phyloP scores from a whole-genome alignment of 129 eudicot species.

The Flaveria ramosissima region DNA sequence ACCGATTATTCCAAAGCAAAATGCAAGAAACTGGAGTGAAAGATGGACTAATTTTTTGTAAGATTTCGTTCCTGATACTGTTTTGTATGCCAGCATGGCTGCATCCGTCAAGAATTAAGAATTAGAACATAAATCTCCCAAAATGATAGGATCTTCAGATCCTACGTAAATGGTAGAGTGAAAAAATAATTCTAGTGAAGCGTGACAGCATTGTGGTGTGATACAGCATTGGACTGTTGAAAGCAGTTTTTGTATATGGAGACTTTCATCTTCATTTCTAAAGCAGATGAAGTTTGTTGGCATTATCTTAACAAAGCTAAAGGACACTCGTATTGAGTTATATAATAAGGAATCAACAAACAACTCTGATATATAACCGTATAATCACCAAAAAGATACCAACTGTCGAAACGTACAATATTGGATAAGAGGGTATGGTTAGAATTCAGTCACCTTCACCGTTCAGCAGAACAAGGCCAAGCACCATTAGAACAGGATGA shows the following conservation, averaged over 20 bases:
- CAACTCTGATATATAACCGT: constrained; percentile 3
- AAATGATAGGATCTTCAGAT: constrained; percentile 1
- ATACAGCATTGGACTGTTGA: not conserved
- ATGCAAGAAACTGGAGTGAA: constrained; percentile 67
- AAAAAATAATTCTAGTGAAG: not conserved
- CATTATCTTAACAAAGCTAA: not conserved
- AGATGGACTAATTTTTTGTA: constrained; percentile 78
- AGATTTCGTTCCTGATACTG: constrained; percentile 72
- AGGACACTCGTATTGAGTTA: not conserved
- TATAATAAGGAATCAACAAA: not conserved
- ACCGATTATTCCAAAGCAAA: constrained; percentile 60
- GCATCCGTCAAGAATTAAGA: constrained; percentile 36
- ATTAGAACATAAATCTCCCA: not conserved
- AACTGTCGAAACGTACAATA: not conserved
- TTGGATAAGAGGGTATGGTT: not conserved
- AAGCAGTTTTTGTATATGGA: not conserved
- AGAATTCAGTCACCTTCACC: constrained; percentile 76
- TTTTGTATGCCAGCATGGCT: constrained; percentile 97
- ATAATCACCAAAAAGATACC: not conserved
- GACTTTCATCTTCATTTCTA: constrained; percentile 5
- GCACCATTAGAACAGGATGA: constrained; percentile 93
- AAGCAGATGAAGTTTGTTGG: not conserved
- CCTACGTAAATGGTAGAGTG: not conserved
- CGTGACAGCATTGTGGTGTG: not conserved
- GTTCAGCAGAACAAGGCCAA: constrained; percentile 79